Base-by-base conservation (phyloP, 352 stramenopile species). In the Phytopythium boreale region DNA sequence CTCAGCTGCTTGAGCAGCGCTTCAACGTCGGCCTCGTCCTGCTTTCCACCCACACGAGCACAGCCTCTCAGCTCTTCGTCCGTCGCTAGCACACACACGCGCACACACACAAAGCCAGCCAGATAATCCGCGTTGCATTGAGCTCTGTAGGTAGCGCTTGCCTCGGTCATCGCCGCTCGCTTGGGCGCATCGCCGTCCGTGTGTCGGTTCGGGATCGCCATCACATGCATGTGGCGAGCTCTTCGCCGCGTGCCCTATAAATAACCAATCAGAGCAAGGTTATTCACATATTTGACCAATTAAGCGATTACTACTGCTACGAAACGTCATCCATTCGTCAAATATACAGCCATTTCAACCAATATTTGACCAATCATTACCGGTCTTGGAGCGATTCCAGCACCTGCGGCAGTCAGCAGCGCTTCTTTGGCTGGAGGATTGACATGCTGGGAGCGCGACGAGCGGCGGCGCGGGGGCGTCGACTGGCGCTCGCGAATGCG, bases 11-110 rank as follows among this genome's bases (percentile, higher is more conserved):
- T 67, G 50, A 92, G 69, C 60, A 92, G 68, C 66, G 59, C 68
- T 47, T 90, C 82, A 26, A 92, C 79, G 29, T 89, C 77, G 15
- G 64, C 67, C n/a, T 84, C 66, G 20, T 70, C 68, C 69, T 76
- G 26, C 27, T 31, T 15, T 14, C 26, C 26, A 24, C 4, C 10
- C 26, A 19, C 15, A 24, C 0, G 36, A 22, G 7, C 51, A 58
- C 27, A n/a, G 51, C 19, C 19, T 31, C 17, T 58, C 51, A 51
- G n/a, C 20, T 29, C 44, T 46, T 46, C 39, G 19, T 46, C 46
- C 46, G 15, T 3, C 12, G 8, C 43, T 20, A 50, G 27, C 49
- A 34, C 27, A 55, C 49, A 7, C 12, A 22, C 7, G 2, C 2
- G 0, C 26, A 56, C 1, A 11, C 5, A 9, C 19, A 17, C 26